Percentiles rank a stretch among this genome's conserved stretches.
phyloP scores from a whole-genome alignment of 768 basidiomycete genomes.

The Lactarius trivialis region DNA sequence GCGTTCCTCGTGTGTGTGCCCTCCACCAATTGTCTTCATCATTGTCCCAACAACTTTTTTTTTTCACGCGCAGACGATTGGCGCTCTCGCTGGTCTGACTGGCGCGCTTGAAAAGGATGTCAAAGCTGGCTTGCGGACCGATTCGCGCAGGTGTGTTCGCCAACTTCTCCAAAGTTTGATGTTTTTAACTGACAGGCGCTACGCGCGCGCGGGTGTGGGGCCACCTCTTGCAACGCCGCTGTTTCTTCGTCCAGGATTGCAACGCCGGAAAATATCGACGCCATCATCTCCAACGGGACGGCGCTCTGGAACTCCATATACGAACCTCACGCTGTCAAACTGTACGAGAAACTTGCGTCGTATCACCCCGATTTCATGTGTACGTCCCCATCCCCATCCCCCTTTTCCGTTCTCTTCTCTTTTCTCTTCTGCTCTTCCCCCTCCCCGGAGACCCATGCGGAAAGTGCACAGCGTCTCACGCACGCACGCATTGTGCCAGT shows the following conservation, averaged over 20 bases:
- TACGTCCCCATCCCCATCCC: conserved; percentile 40
- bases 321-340: conserved; percentile 81
- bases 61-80: conserved; percentile 49
- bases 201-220: not conserved
- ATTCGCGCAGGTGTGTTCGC: conserved; percentile 38
- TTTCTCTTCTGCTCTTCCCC: conserved; percentile 58
- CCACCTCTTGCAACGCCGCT: not conserved
- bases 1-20: conserved; percentile 63
- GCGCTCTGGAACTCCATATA: conserved; percentile 84
- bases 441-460: conserved; percentile 11
- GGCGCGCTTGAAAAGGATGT: conserved; percentile 79
- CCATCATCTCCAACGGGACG: conserved; percentile 60
- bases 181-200: conserved; percentile 4
- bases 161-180: not conserved
- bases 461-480: conserved; percentile 3
- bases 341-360: conserved; percentile 76
- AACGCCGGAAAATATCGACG: conserved; percentile 53
- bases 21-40: not conserved
- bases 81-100: conserved; percentile 69
- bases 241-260: conserved; percentile 9
- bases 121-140: conserved; percentile 57
- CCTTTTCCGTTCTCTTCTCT: conserved; percentile 28
- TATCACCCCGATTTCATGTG: conserved; percentile 94
- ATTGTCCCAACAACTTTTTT: not conserved
- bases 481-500: not conserved